Base-by-base conservation (phyloP, 257 asterid genomes). In the Catharanthus roseus region DNA sequence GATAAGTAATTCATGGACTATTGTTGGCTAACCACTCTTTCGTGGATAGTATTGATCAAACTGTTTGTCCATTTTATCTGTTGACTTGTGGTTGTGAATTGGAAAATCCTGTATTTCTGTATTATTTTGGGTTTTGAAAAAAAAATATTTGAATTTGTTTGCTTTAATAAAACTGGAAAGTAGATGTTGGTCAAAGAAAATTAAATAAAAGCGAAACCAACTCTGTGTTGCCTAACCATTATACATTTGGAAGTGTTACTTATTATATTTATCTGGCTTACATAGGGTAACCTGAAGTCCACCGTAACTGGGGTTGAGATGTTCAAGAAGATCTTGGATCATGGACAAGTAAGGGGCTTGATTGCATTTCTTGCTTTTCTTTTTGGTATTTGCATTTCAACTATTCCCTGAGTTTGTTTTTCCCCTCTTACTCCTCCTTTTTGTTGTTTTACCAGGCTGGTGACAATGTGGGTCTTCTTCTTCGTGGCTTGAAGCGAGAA, bases 231-330 rank as follows among this genome's bases (percentile, higher is more conserved):
- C 38, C 4, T 70, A 57, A 71, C 23, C 42, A 29, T 23, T 28
- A 10, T 15, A 33, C 29, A 54, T 19, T 26, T 26, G 61, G 68
- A 39, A 50, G 68, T 65, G 68, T 9, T 64, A 72, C 55, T 61
- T 53, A 44, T 63, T 64, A 67, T 62, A n/a, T 75, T 34, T 45
- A 16, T 74, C 55, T 72, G 70, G 33, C 55, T 78, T 42, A 78
- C 69, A 50, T 83, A 95, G 99, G 89, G 88, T 58, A 88, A 84
- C 77, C 24, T 86, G 62, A 95, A 95, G 85, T 87, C 97, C 70
- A 85, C 88, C 16, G 98, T 90, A 45, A 95, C 99, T 75, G 99
- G 99, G 61, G 99, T 95, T 62, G 98, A 95, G 82, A 95, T 95
- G 99, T 95, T 95, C 89, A 95, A 90, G 87, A 95, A 95, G 88